Evolutionary conservation across 306 rosid species (phyloP), one percentile per base, ranked within the genome.

Genomic region (Cucurbita pepo): DNA sequence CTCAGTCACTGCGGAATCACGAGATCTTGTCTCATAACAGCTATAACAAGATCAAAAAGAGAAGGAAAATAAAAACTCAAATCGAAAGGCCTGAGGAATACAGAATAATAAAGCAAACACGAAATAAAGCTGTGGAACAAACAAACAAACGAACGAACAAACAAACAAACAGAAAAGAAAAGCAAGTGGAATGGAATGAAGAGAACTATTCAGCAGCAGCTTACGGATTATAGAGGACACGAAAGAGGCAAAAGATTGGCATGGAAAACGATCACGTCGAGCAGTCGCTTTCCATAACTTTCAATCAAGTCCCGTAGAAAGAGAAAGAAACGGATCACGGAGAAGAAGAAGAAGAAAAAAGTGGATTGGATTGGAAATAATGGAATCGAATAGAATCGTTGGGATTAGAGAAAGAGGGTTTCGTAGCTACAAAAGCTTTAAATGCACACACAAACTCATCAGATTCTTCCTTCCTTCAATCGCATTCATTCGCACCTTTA

Each of bases 11-110:
- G 51, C 58, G 76, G 60, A 82, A 79, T 82, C 72, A 77, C 55
- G 81, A 82, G 90, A 84, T 84, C 88, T 67, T 38, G 55, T 56
- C 54, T 69, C 37, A 10, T 47, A 69, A 25, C 13, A 48, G 43
- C 76, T 80, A 79, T 77, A 77, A 70, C 84, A 41, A 56, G 62
- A 69, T 75, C 62, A 47, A 43, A 75, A 75, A 15, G 66, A 30
- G 22, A 48, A 45, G 53, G 10, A 13, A 36, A 7, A 38, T 15
- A 36, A 36, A n/a, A 12, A 47, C 44, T 55, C 53, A n/a, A 63
- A 73, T 55, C 74, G 53, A 83, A 83, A 74, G 52, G 43, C 85
- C 43, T 21, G 1, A 15, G 37, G 8, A 69, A 48, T 25, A 48
- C 40, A 6, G 73, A 69, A 67, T 25, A 22, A 69, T 69, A 52